These are phyloP conservation scores for Aspergillus sp. DNA, from an alignment of 2,329 filamentous ascomycete species.

Conservation along the genomic window DNA sequence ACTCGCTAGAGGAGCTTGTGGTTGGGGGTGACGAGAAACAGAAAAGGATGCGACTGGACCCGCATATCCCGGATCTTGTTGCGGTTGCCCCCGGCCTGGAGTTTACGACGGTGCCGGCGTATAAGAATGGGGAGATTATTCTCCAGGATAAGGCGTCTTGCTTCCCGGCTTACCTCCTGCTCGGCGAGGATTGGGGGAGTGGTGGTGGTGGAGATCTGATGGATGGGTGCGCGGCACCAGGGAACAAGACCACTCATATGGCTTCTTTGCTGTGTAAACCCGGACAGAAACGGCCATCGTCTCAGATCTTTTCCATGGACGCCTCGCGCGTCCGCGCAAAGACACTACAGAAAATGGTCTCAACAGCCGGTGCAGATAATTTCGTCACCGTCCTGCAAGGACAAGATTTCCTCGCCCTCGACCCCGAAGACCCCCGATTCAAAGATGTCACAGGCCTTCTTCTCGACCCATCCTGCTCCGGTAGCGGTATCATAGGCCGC, in stretches of 20 bases:
- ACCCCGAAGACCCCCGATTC: constrained; percentile 64
- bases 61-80: constrained; percentile 78
- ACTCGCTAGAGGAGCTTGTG: constrained; percentile 59
- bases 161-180: constrained; percentile 86
- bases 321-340: constrained; percentile 58
- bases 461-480: constrained; percentile 92
- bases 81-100: constrained; percentile 73
- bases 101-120: constrained; percentile 71
- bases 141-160: constrained; percentile 97
- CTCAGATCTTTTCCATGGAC: constrained; percentile 51
- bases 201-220: constrained; percentile 81
- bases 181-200: constrained; percentile 51
- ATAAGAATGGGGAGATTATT: constrained; percentile 75
- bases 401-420: constrained; percentile 78
- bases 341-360: constrained; percentile 82
- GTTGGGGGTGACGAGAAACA: constrained; percentile 25
- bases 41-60: constrained; percentile 56
- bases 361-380: constrained; percentile 67
- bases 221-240: constrained; percentile 92
- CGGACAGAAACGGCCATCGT: constrained; percentile 22
- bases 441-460: constrained; percentile 75
- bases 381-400: constrained; percentile 69
- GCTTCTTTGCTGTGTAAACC: constrained; percentile 64
- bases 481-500: constrained; percentile 88
- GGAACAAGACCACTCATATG: constrained; percentile 95